Percentiles rank a stretch among this genome's conserved stretches.
phyloP scores from a whole-genome alignment of 2,329 filamentous ascomycete genomes.

The Scedosporium minutisporum region DNA sequence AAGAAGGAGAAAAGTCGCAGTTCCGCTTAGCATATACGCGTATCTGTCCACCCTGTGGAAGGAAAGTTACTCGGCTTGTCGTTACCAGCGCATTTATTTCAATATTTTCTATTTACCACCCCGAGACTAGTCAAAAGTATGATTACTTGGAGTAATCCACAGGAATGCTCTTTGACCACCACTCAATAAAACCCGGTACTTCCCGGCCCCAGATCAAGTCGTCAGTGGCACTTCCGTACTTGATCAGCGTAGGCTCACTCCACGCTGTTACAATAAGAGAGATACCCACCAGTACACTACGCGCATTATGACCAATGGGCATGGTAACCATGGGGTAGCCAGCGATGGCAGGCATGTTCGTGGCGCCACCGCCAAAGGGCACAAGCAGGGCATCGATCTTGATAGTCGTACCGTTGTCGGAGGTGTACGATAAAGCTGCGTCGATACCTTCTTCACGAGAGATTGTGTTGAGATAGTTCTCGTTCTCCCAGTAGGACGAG shows the following conservation, averaged over 20 bases:
- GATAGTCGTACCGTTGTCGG: constrained; percentile 20
- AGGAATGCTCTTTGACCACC: neutral
- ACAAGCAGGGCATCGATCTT: constrained; percentile 55
- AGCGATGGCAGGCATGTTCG: constrained; percentile 62
- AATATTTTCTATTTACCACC: too few species aligned
- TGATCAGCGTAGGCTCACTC: constrained; percentile 47
- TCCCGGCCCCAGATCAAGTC: constrained; percentile 28
- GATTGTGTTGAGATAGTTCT: constrained; percentile 52
- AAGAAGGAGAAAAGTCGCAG: too few species aligned
- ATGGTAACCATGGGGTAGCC: constrained; percentile 66
- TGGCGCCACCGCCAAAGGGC: constrained; percentile 56
- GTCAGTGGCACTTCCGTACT: constrained; percentile 54
- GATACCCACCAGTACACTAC: constrained; percentile 52
- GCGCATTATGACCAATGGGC: constrained; percentile 47
- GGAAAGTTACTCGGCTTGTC: too few species aligned
- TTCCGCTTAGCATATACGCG: too few species aligned
- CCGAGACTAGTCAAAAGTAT: too few species aligned
- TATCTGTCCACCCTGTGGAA: too few species aligned
- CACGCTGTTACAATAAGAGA: constrained; percentile 51
- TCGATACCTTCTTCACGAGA: constrained; percentile 63
- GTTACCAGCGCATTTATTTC: too few species aligned
- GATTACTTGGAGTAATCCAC: neutral
- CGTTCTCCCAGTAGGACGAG: constrained; percentile 54
- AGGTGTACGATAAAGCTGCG: constrained; percentile 44
- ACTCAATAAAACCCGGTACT: neutral